Percentiles rank a stretch among this genome's conserved stretches.
Evolutionary conservation across 371 early-diverging fungal genomes (phyloP).

Genomic region (Rozella allomycis): DNA sequence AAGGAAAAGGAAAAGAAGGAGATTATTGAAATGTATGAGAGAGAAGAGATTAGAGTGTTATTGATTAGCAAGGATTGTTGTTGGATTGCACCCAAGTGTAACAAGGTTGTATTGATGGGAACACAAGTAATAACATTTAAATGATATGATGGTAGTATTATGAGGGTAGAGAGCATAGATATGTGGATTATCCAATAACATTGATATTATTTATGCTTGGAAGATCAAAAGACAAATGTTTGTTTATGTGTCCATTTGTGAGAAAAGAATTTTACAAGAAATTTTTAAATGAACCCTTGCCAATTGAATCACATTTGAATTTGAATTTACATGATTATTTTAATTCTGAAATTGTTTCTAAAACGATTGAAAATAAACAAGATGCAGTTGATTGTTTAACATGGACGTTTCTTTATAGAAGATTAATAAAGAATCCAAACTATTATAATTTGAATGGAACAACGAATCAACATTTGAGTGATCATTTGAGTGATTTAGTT

Average conservation of each 20-base stretch:
- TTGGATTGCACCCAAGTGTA: conserved; percentile 46
- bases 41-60: conserved; percentile 61
- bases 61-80: conserved; percentile 72
- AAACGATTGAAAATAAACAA: conserved; percentile 84
- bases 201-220: conserved; percentile 94
- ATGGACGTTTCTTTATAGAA: conserved; percentile 87
- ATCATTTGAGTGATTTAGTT: conserved; percentile 79
- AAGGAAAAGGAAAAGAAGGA: conserved; percentile 34
- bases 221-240: conserved; percentile 53
- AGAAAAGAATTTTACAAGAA: conserved; percentile 91
- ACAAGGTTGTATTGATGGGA: conserved; percentile 83
- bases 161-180: conserved; percentile 77
- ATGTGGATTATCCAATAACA: conserved; percentile 78
- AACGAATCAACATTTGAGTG: conserved; percentile 63
- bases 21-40: conserved; percentile 53
- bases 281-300: conserved; percentile 79
- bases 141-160: conserved; percentile 90
- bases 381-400: conserved; percentile 94
- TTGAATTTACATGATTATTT: conserved; percentile 71
- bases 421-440: conserved; percentile 84
- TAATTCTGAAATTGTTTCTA: conserved; percentile 82
- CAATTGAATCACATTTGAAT: conserved; percentile 81
- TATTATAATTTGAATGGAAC: conserved; percentile 78
- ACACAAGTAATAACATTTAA: conserved; percentile 69
- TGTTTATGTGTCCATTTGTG: conserved; percentile 75